These are phyloP conservation scores for Fraxinus sp. DNA, from an alignment of 305 asterid species.

Conservation along the genomic window DNA sequence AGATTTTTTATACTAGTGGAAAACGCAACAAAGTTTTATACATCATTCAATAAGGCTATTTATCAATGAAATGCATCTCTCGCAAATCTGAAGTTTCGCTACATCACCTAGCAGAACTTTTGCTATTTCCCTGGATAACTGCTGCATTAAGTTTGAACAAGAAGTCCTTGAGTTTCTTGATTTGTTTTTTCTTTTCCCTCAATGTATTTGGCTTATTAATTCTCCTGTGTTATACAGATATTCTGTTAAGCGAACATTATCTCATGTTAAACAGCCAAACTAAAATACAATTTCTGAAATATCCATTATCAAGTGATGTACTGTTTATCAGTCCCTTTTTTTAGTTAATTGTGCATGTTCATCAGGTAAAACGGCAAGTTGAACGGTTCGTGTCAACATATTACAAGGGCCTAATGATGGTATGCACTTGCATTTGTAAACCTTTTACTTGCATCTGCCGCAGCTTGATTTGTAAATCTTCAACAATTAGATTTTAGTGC, in stretches of 20 bases:
- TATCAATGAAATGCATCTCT: neutral
- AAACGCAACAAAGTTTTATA: neutral
- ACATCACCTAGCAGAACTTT: neutral
- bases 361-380: conserved; percentile 85
- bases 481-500: neutral
- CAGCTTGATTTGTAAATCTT: conserved; percentile 4
- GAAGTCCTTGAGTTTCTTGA: neutral
- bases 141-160: neutral
- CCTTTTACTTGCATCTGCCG: conserved; percentile 15
- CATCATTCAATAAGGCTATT: neutral
- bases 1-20: neutral
- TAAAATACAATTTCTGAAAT: neutral
- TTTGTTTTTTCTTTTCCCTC: neutral
- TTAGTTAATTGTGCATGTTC: conserved; percentile 25
- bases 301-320: conserved; percentile 11
- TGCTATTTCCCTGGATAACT: neutral
- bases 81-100: neutral
- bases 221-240: neutral
- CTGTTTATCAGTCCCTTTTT: conserved; percentile 11
- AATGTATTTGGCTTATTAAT: neutral
- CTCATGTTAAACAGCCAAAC: neutral
- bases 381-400: conserved; percentile 71
- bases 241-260: neutral
- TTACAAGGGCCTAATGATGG: conserved; percentile 86
- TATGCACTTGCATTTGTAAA: conserved; percentile 33